Base-by-base conservation (phyloP, 2,329 filamentous ascomycete species). In the Diaporthe sp. region DNA sequence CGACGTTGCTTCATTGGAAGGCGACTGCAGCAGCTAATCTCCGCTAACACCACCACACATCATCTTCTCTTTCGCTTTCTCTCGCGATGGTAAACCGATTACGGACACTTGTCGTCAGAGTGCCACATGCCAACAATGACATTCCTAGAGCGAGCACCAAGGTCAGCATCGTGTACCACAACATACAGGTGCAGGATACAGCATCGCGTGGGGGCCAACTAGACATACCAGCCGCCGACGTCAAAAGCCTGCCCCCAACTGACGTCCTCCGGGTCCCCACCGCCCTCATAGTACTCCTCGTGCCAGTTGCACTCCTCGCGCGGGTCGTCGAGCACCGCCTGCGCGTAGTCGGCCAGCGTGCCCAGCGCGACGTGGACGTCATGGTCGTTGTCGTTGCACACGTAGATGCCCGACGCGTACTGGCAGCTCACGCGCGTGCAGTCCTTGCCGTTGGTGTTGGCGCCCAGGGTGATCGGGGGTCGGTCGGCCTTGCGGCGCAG, bases 1-100 rank as follows among this genome's bases (percentile, higher is more conserved):
- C 64, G 64, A 54, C 64, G 45, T 67, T 67, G 64, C 64, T 67
- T 52, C 64, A 68, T 54, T 54, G 64, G 64, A 40, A 68, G 47
- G 33, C 33, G 22, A 47, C 64, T 54, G 47, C 33, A 22, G 33
- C 33, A 28, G n/a, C 47, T 68, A 68, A 68, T 68, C 64, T 68
- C 47, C 45, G 33, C n/a, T 33, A 13, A 3, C 45, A 52, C 33
- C n/a, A 3, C 40, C 1, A 40, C 15, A 5, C 60, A 12, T 45
- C 5, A 6, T 60, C n/a, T 17, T 12, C 6, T 10, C 15, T 19
- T 12, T 10, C 28, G 12, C 10, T 4, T 7, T 40, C 22, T 12
- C 17, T 52, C 15, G 28, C 0, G 45, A 0, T 38, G 22, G 38
- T 28, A 12, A 1, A 50, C 2, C 4, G 6, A 12, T 15, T 25